These are phyloP conservation scores for Sporothrix humicola DNA, from an alignment of 2,329 filamentous ascomycete species.

Conservation along the genomic window DNA sequence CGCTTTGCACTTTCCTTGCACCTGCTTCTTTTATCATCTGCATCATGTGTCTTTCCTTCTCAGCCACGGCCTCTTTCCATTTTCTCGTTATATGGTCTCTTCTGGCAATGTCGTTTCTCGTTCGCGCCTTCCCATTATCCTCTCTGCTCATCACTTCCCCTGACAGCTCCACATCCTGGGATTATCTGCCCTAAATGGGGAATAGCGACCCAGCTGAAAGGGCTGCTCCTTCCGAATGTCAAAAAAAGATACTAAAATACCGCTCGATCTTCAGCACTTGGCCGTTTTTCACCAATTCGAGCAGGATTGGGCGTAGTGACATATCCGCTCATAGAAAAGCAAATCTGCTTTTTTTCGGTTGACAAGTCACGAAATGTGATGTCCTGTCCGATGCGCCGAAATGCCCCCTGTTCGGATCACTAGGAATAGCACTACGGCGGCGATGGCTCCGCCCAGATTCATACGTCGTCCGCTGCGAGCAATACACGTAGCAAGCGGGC, in stretches of 20 bases:
- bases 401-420: not conserved
- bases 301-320: not conserved
- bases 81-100: not conserved
- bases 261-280: conserved; percentile 28
- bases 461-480: conserved; percentile 11
- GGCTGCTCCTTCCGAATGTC: conserved; percentile 5
- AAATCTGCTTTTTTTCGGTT: not conserved
- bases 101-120: not conserved
- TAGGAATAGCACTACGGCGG: not conserved
- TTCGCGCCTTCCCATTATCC: conserved; percentile 2
- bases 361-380: not conserved
- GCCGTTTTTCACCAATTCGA: not conserved
- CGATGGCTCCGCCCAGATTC: conserved; percentile 22
- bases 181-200: not conserved
- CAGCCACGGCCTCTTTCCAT: not conserved
- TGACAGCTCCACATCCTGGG: conserved; percentile 5
- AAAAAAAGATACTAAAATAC: conserved; percentile 5
- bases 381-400: not conserved
- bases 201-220: conserved; percentile 32
- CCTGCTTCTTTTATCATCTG: not conserved
- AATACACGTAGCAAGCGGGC: conserved; percentile 4
- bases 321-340: not conserved
- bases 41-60: not conserved
- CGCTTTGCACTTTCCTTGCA: not conserved
- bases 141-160: conserved; percentile 4